phyloP scores from a whole-genome alignment of 2,329 filamentous ascomycete species.

The Microthyrium microscopicum region DNA sequence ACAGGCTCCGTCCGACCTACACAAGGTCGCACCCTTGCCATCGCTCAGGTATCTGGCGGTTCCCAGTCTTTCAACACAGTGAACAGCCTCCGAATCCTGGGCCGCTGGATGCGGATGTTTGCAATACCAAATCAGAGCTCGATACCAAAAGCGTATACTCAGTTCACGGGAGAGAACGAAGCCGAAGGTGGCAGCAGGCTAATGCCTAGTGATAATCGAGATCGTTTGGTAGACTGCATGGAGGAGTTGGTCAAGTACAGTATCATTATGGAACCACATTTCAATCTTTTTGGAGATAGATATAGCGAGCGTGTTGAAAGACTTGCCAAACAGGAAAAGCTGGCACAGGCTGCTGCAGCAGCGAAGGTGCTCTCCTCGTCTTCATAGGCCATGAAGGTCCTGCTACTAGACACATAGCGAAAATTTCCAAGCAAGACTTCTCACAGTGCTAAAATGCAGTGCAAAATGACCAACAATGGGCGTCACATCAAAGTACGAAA shows the following conservation, averaged over 20 bases:
- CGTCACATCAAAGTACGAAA: no score
- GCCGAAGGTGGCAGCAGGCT: slow-evolving; percentile 32
- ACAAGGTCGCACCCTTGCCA: slow-evolving; percentile 45
- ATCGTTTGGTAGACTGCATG: slow-evolving; percentile 48
- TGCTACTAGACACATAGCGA: no score
- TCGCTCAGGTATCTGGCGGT: slow-evolving; percentile 47
- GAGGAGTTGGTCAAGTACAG: slow-evolving; percentile 57
- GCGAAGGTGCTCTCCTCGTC: no score
- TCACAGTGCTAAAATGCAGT: no score
- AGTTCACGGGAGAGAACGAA: slow-evolving; percentile 33
- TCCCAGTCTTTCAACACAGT: slow-evolving; percentile 53
- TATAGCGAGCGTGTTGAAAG: slow-evolving; percentile 41
- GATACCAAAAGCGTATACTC: slow-evolving; percentile 45
- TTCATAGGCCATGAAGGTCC: no score
- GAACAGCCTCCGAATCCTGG: slow-evolving; percentile 46
- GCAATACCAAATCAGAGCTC: slow-evolving; percentile 49
- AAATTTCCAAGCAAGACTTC: no score
- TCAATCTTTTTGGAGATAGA: slow-evolving; percentile 44
- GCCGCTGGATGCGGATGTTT: slow-evolving; percentile 56
- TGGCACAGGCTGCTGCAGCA: no score
- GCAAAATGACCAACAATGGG: no score
- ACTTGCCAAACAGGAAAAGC: slow-evolving; percentile 11
- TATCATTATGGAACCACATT: slow-evolving; percentile 44
- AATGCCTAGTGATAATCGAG: slow-evolving; percentile 38
- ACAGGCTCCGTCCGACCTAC: slow-evolving; percentile 47